Evolutionary conservation across 2,329 filamentous ascomycete genomes (phyloP), one percentile per base, ranked within the genome.

Genomic region (Westerdykella ornata): DNA sequence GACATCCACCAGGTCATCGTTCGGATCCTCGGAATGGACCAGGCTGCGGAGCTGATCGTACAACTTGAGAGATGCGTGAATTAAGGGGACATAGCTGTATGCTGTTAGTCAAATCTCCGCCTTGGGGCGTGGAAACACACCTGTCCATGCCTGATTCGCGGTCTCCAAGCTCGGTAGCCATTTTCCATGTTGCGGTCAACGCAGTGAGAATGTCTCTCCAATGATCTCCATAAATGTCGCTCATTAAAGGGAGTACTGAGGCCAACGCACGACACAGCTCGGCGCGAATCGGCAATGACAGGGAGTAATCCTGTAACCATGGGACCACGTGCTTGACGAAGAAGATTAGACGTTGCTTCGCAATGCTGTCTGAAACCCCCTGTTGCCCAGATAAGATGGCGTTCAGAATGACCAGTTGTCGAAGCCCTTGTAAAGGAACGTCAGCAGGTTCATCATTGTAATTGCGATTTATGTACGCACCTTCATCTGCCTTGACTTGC

Each of bases 171-270:
- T 58, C 53, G 8, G 39, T 43, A 2, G 49, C 57, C 8, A 46
- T 41, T 8, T 48, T 43, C 69, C 70, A 73, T 15, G 57, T 59
- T 3, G 44, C 44, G 1, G 59, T 54, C n/a, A 73, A 39, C 3
- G 55, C 55, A 6, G 53, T 51, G 12, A 72, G 40, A 5, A 70
- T 57, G 12, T 68, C 59, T 38, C 82, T 76, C 92, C 92, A 98
- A 58, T 95, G 86, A 0, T 85, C 79, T 0, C 90, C 92, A 54
- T 95, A 96, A 1, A 95, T 80, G 35, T 88, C 84, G 44, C 80
- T 77, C 53, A 96, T 82, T 31, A 76, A 77, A 2, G 86, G 85
- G 0, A 96, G 65, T 3, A 95, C 68, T 3, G 71, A 67, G 2
- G 65, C 60, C 37, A 82, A 53, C 5, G 68, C 62, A 44, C 62